Conservation (phyloP, 116 monocot species). For the Iris pallida region DNA sequence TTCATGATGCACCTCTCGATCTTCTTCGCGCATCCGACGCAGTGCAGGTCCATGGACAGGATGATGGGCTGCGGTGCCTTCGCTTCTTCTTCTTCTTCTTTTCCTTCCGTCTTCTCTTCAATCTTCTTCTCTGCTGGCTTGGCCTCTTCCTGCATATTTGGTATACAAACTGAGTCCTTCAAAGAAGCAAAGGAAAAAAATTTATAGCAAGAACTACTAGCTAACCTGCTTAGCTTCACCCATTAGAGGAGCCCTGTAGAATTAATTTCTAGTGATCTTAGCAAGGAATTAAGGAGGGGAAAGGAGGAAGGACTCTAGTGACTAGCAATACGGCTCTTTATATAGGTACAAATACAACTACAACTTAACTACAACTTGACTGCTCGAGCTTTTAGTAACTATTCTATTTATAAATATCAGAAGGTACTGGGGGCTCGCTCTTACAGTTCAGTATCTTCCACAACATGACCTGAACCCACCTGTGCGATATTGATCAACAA, state of each 20-base stretch:
- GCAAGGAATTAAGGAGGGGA: background rate
- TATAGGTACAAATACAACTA: conserved; percentile 11
- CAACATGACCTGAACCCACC: no score
- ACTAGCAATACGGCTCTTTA: conserved; percentile 3
- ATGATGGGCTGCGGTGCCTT: conserved; percentile 38
- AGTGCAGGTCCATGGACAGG: conserved; percentile 63
- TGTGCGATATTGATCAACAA: no score
- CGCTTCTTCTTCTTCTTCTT: conserved; percentile 3
- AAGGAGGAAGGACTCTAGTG: conserved; percentile 7
- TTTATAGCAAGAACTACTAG: background rate
- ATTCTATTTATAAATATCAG: no score
- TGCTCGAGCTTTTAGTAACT: no score
- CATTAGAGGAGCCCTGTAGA: conserved; percentile 16
- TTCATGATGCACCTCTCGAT: conserved; percentile 62
- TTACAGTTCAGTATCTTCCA: no score
- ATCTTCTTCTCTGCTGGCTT: conserved; percentile 31
- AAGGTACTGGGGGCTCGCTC: no score
- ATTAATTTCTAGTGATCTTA: background rate
- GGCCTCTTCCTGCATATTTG: conserved; percentile 38
- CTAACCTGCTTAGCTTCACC: conserved; percentile 60
- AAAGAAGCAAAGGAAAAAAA: no score
- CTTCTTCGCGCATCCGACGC: conserved; percentile 81
- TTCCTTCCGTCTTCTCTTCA: no score
- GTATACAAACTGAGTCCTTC: background rate
- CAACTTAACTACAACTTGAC: no score